phyloP scores from a whole-genome alignment of 495 filamentous ascomycete genomes.

The Talaromyces stipitatus region DNA sequence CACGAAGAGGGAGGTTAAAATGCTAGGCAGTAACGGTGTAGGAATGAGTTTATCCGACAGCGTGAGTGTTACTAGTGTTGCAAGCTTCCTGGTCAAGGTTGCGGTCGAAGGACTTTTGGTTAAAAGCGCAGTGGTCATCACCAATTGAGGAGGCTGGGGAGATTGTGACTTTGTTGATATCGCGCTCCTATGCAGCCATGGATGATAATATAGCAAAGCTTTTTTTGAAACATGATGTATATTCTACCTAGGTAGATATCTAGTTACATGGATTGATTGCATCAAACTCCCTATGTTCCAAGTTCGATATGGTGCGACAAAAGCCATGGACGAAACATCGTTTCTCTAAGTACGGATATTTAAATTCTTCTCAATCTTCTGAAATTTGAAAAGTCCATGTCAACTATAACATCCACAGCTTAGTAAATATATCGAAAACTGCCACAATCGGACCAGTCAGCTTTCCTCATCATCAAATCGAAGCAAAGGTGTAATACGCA shows the following conservation, averaged over 20 bases:
- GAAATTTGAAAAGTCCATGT: no score
- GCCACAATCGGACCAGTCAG: neutral
- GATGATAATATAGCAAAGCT: no score
- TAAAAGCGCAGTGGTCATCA: slow-evolving; percentile 16
- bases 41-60: slow-evolving; percentile 20
- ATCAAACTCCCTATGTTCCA: no score
- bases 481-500: slow-evolving; percentile 16
- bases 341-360: no score
- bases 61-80: slow-evolving; percentile 18
- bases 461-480: neutral
- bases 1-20: slow-evolving; percentile 17
- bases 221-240: no score
- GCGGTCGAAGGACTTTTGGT: slow-evolving; percentile 14
- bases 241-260: no score
- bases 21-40: slow-evolving; percentile 18
- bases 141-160: slow-evolving; percentile 10
- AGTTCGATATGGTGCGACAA: no score
- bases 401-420: neutral
- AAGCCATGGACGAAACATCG: no score
- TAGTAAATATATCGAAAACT: neutral
- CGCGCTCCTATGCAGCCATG: slow-evolving; percentile 8
- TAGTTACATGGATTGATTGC: no score
- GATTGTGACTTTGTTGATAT: slow-evolving; percentile 13
- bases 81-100: slow-evolving; percentile 22
- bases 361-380: no score